Evolutionary conservation across 2,329 filamentous ascomycete genomes (phyloP).

Genomic region (Plenodomus lindquistii): DNA sequence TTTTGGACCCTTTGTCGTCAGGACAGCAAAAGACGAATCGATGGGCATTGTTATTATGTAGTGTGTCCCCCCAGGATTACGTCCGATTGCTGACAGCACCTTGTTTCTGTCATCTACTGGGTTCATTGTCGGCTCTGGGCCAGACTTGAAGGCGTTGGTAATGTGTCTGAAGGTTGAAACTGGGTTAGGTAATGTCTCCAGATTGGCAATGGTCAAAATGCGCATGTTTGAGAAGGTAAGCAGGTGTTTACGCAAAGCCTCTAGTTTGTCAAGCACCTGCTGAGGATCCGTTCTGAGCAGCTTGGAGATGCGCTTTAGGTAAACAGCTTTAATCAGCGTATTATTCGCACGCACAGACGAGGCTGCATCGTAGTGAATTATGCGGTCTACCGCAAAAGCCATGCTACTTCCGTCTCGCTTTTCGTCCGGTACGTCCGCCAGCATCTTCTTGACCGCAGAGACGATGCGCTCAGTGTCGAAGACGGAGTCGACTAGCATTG

Average conservation of each 20-base stretch:
- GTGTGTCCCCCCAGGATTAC: constrained; percentile 72
- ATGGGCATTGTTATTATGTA: constrained; percentile 89
- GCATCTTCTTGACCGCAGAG: constrained; percentile 73
- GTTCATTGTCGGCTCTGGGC: constrained; percentile 60
- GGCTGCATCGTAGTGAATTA: constrained; percentile 77
- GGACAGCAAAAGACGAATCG: constrained; percentile 86
- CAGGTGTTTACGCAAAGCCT: constrained; percentile 73
- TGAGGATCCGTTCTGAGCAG: constrained; percentile 77
- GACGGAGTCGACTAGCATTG: constrained; percentile 84
- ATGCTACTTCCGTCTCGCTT: constrained; percentile 82
- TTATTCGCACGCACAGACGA: constrained; percentile 77
- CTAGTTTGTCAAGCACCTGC: constrained; percentile 75
- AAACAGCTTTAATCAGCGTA: constrained; percentile 83
- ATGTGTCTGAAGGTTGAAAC: constrained; percentile 77
- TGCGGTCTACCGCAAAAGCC: constrained; percentile 66
- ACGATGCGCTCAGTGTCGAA: constrained; percentile 74
- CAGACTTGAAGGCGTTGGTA: constrained; percentile 52
- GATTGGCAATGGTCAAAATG: constrained; percentile 78
- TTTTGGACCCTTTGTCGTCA: constrained; percentile 72
- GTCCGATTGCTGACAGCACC: constrained; percentile 75
- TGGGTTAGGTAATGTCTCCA: constrained; percentile 73
- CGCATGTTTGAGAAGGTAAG: constrained; percentile 87
- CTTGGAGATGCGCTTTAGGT: constrained; percentile 82
- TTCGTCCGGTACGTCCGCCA: constrained; percentile 87
- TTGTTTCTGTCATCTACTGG: constrained; percentile 71